These are phyloP conservation scores for Metschnikowia corniflorae DNA, from an alignment of 805 yeast species.

Conservation along the genomic window DNA sequence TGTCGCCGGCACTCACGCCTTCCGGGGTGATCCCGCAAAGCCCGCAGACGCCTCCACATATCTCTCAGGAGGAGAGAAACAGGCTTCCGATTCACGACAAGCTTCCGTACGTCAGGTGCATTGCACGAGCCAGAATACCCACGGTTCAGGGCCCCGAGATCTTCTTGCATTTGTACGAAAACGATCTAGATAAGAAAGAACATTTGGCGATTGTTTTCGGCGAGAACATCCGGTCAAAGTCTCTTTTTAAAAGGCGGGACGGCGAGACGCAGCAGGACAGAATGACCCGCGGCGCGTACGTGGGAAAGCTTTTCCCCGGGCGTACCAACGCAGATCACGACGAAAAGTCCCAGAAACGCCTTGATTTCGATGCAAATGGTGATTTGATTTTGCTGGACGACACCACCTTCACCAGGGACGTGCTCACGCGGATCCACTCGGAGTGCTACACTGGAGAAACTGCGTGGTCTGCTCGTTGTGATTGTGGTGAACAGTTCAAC, in stretches of 20 bases:
- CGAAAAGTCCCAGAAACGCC: slow-evolving; percentile 20
- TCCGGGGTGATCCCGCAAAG: slow-evolving; percentile 1
- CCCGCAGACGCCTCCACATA: slow-evolving; percentile 14
- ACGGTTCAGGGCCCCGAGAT: slow-evolving; percentile 94
- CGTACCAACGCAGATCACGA: slow-evolving; percentile 67
- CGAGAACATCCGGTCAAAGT: slow-evolving; percentile 76
- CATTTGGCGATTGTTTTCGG: slow-evolving; percentile 97
- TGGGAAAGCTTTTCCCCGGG: slow-evolving; percentile 88
- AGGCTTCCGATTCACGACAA: slow-evolving; percentile 43
- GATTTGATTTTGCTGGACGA: slow-evolving; percentile 20
- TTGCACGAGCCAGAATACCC: slow-evolving; percentile 94
- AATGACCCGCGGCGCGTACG: slow-evolving; percentile 98
- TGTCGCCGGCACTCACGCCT: slow-evolving; percentile 19
- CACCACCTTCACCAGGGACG: slow-evolving; percentile 34
- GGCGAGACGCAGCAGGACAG: slow-evolving; percentile 87
- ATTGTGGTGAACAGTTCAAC: slow-evolving; percentile 98
- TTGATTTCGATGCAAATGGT: slow-evolving; percentile 34
- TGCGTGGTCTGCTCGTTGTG: slow-evolving; percentile 98
- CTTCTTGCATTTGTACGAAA: slow-evolving; percentile 83
- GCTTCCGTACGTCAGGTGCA: slow-evolving; percentile 77
- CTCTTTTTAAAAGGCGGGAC: slow-evolving; percentile 57
- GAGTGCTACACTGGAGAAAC: slow-evolving; percentile 99
- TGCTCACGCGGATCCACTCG: slow-evolving; percentile 85
- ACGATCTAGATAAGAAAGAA: slow-evolving; percentile 84
- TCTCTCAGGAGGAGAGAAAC: slow-evolving; percentile 26